Evolutionary conservation across 1,284 basidiomycete species (phyloP).

Genomic region (Cryptococcus maquisensis): DNA sequence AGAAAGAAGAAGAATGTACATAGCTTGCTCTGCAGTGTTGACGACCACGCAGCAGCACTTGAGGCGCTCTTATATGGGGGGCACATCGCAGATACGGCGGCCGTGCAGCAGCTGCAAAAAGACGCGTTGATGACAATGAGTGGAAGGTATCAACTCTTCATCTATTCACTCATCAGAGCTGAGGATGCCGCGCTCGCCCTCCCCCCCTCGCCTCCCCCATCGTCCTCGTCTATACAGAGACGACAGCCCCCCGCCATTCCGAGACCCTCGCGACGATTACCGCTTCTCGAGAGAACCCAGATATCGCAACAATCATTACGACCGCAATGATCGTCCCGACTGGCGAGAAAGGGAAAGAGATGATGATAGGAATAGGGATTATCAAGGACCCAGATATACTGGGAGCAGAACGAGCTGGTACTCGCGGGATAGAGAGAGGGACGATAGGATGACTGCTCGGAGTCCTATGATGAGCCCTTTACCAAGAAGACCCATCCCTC

Average conservation of each 20-base stretch:
- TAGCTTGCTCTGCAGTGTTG: too few relatives aligned
- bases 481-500: not conserved
- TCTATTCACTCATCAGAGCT: not conserved
- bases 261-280: conserved; percentile 7
- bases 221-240: conserved; percentile 20
- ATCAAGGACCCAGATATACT: not conserved
- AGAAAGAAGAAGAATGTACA: too few relatives aligned
- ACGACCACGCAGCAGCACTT: too few relatives aligned
- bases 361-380: conserved; percentile 8
- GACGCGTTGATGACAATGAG: too few relatives aligned
- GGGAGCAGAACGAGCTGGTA: not conserved
- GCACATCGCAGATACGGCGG: too few relatives aligned
- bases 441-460: not conserved
- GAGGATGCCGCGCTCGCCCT: conserved; percentile 34
- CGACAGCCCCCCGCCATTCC: conserved; percentile 19
- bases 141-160: too few relatives aligned
- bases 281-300: conserved; percentile 9
- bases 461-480: not conserved
- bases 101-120: too few relatives aligned
- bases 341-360: conserved; percentile 7
- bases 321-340: conserved; percentile 18
- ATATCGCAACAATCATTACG: conserved; percentile 4
- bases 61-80: too few relatives aligned
- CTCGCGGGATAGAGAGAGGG: not conserved
- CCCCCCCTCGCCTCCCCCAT: conserved; percentile 15